phyloP scores from a whole-genome alignment of 1,284 basidiomycete genomes.

The Lignosus rhinocerotis region DNA sequence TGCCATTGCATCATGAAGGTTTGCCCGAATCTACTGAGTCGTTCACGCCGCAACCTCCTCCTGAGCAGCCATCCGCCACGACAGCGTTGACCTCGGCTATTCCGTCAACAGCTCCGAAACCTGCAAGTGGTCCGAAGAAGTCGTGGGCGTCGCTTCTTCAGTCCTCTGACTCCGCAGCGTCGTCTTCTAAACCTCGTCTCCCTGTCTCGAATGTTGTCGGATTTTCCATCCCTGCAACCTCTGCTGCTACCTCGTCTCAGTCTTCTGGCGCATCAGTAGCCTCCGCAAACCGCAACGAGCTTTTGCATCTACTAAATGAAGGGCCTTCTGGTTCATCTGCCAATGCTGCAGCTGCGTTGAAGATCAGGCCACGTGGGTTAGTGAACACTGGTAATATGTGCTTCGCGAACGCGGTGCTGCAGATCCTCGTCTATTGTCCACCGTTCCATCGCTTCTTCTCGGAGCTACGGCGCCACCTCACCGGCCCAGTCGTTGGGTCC shows the following conservation, averaged over 20 bases:
- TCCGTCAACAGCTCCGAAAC: conserved; percentile 24
- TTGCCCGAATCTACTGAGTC: conserved; percentile 11
- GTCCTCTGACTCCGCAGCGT: conserved; percentile 37
- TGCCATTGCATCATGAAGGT: background rate
- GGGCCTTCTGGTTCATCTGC: conserved; percentile 36
- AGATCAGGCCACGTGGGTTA: conserved; percentile 76
- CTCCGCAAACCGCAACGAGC: conserved; percentile 50
- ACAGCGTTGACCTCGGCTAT: conserved; percentile 31
- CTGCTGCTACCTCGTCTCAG: conserved; percentile 18
- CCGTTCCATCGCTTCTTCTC: conserved; percentile 84
- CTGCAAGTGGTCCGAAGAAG: conserved; percentile 48
- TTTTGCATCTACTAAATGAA: conserved; percentile 57
- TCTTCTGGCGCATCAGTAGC: conserved; percentile 34
- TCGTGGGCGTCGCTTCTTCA: conserved; percentile 80
- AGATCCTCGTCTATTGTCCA: conserved; percentile 86
- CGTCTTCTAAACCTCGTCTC: conserved; percentile 44
- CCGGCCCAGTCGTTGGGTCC: conserved; percentile 31
- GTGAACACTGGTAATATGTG: conserved; percentile 98
- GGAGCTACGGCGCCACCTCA: conserved; percentile 62
- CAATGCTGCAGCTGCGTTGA: conserved; percentile 30
- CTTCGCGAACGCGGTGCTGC: conserved; percentile 94
- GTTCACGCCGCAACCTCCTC: conserved; percentile 20
- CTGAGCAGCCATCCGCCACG: conserved; percentile 16
- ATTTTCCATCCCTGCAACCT: conserved; percentile 59
- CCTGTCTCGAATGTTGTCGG: conserved; percentile 68